These are phyloP conservation scores for Wallacemonas collosoma DNA, from an alignment of 208 protist genomes.

Conservation along the genomic window DNA sequence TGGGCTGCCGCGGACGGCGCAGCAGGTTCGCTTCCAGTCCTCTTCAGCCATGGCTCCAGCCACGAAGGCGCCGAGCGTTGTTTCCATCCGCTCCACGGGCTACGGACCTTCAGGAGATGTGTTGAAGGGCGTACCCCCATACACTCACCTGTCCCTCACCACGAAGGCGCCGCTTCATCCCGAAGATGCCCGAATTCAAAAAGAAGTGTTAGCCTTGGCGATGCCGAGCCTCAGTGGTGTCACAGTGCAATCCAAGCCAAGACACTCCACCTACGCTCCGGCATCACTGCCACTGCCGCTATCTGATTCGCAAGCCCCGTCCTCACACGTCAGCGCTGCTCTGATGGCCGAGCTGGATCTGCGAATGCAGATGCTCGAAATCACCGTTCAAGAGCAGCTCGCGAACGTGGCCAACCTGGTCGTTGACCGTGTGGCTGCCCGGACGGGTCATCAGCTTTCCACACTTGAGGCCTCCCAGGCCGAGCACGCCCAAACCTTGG, in stretches of 20 bases:
- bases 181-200: conserved; percentile 69
- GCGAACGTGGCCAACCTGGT: conserved; percentile 67
- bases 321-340: neutral
- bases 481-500: conserved; percentile 32
- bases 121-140: conserved; percentile 48
- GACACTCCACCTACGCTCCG: conserved; percentile 16
- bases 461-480: conserved; percentile 36
- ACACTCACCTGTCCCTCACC: conserved; percentile 39
- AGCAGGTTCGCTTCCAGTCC: conserved; percentile 13
- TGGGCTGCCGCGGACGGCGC: neutral
- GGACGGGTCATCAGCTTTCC: conserved; percentile 36
- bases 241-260: conserved; percentile 36
- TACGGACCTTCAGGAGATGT: conserved; percentile 78
- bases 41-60: conserved; percentile 14
- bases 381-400: conserved; percentile 57
- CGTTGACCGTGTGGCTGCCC: conserved; percentile 35
- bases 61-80: conserved; percentile 4
- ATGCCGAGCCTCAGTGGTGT: conserved; percentile 52
- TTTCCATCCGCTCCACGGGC: conserved; percentile 62
- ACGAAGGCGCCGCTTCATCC: conserved; percentile 69
- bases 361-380: conserved; percentile 47
- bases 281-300: conserved; percentile 5
- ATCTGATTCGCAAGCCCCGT: neutral
- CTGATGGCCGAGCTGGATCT: conserved; percentile 1
- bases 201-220: conserved; percentile 54